These are phyloP conservation scores for Mortierella alpina DNA, from an alignment of 192 early-diverging fungal species.

Conservation along the genomic window DNA sequence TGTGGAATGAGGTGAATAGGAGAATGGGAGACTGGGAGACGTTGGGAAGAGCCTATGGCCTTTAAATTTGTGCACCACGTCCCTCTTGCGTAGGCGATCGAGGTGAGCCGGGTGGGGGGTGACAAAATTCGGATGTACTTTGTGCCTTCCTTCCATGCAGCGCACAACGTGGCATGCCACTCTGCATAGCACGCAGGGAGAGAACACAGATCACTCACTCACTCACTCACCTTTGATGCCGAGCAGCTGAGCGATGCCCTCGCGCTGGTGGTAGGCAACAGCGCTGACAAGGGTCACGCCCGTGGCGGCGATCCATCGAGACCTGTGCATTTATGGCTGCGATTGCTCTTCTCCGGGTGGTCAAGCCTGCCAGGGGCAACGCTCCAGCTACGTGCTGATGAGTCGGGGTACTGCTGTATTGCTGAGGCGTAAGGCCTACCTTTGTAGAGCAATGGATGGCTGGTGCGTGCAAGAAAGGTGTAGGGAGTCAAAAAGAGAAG, in stretches of 20 bases:
- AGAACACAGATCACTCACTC: background rate
- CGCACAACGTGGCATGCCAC: background rate
- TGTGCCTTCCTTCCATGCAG: background rate
- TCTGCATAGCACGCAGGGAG: too few relatives aligned
- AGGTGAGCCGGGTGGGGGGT: too few relatives aligned
- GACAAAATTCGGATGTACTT: too few relatives aligned
- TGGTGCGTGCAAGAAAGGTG: background rate
- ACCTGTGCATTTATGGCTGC: background rate
- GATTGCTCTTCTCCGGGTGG: too few relatives aligned
- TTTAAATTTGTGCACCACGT: background rate
- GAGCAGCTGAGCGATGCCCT: background rate
- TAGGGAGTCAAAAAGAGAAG: background rate
- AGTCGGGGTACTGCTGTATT: too few relatives aligned
- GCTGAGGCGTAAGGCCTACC: too few relatives aligned
- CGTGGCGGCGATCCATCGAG: background rate
- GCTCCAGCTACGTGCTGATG: too few relatives aligned
- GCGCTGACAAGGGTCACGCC: background rate
- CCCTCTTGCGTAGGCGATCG: too few relatives aligned
- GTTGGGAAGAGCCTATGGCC: background rate
- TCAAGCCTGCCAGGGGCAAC: too few relatives aligned
- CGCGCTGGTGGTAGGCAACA: constrained; percentile 5
- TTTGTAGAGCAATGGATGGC: too few relatives aligned
- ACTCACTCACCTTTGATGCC: constrained; percentile 2
- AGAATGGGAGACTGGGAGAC: background rate
- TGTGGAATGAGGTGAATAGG: background rate